Percentiles rank a stretch among this genome's conserved stretches.
Evolutionary conservation across 306 rosid genomes (phyloP).

Genomic region (Astragalus membranaceus): DNA sequence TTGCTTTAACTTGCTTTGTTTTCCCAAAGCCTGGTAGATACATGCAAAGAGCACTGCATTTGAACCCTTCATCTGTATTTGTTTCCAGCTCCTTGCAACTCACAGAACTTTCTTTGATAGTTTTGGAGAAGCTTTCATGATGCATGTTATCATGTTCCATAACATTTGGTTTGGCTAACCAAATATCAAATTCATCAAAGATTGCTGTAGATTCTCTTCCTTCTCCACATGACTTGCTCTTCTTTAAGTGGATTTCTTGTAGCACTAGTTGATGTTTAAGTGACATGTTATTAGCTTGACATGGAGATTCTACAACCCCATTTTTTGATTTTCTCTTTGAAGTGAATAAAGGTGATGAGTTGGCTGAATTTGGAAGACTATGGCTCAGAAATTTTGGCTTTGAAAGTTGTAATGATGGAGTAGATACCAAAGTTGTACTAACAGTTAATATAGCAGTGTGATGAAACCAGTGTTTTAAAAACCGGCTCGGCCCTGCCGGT

Average conservation of each 20-base stretch:
- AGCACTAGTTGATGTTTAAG: constrained; percentile 14
- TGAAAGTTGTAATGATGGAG: constrained; percentile 35
- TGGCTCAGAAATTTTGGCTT: constrained; percentile 43
- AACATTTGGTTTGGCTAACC: constrained; percentile 31
- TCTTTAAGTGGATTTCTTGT: constrained; percentile 27
- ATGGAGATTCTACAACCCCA: constrained; percentile 22
- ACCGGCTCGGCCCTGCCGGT: no score
- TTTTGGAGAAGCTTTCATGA: constrained; percentile 12
- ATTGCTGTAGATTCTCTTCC: constrained; percentile 30
- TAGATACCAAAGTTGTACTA: neutral
- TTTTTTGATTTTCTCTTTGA: constrained; percentile 37
- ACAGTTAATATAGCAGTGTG: neutral
- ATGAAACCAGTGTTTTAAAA: no score
- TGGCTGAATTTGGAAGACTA: constrained; percentile 62
- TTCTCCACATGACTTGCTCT: constrained; percentile 60
- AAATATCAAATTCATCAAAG: constrained; percentile 52
- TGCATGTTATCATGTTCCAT: neutral
- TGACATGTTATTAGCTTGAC: constrained; percentile 15
- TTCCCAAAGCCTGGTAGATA: constrained; percentile 58
- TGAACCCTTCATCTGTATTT: constrained; percentile 34
- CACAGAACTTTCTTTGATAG: neutral
- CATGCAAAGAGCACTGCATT: constrained; percentile 63
- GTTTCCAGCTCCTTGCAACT: neutral
- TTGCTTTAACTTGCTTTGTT: constrained; percentile 43
- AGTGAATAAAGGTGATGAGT: constrained; percentile 46